phyloP scores from a whole-genome alignment of 139 green algal species.

The Picochlorum sp. region DNA sequence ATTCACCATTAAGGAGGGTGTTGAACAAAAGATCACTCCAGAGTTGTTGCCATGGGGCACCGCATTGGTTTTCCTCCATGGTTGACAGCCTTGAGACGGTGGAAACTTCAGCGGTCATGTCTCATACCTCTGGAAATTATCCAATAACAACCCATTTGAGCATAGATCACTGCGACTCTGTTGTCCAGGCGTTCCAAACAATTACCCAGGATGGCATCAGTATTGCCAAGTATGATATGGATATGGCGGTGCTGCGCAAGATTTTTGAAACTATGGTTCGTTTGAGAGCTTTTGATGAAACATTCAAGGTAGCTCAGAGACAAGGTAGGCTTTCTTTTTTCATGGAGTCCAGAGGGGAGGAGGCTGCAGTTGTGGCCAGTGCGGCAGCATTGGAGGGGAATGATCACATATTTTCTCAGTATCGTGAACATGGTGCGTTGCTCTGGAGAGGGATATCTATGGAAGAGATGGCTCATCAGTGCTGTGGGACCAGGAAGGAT shows the following conservation, averaged over 20 bases:
- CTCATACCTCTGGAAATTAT: too few species aligned
- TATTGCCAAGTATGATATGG: slow-evolving; percentile 18
- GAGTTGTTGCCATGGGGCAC: too few species aligned
- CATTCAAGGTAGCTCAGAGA: slow-evolving; percentile 92
- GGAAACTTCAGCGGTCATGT: too few species aligned
- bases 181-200: slow-evolving; percentile 31
- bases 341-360: slow-evolving; percentile 84
- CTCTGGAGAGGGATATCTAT: slow-evolving; percentile 81
- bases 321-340: slow-evolving; percentile 94
- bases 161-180: slow-evolving; percentile 3
- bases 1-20: too few species aligned
- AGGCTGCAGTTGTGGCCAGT: slow-evolving; percentile 70
- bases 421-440: slow-evolving; percentile 87
- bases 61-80: too few species aligned
- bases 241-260: not conserved
- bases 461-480: slow-evolving; percentile 81
- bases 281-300: slow-evolving; percentile 68
- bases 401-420: slow-evolving; percentile 84
- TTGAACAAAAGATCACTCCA: too few species aligned
- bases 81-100: too few species aligned
- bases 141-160: too few species aligned
- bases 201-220: slow-evolving; percentile 20
- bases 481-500: slow-evolving; percentile 72
- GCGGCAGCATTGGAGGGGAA: slow-evolving; percentile 63
- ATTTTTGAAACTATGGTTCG: slow-evolving; percentile 60